These are phyloP conservation scores for Botrytis cinerea DNA, from an alignment of 2,329 filamentous ascomycete genomes.

Conservation along the genomic window DNA sequence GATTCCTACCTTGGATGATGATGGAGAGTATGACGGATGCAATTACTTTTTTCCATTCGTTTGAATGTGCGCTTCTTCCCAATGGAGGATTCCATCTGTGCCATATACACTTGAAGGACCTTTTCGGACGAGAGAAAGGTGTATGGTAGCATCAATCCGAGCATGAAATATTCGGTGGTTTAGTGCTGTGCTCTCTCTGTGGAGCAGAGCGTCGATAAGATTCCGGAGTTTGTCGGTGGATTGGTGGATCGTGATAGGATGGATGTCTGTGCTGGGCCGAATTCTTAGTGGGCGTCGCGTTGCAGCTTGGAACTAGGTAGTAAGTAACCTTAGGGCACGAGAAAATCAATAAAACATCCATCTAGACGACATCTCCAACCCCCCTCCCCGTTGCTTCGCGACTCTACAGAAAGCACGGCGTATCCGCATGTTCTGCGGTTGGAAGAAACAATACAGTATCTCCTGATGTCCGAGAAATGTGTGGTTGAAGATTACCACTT, in stretches of 20 bases:
- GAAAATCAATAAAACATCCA: neutral
- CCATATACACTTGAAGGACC: neutral
- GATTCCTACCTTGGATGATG: neutral
- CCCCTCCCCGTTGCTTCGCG: neutral
- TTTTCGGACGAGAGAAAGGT: neutral
- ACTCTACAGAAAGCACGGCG: neutral
- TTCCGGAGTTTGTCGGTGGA: slow-evolving; percentile 2
- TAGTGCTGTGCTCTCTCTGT: neutral
- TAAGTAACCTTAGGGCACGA: neutral
- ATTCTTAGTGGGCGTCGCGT: neutral
- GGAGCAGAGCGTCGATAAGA: neutral
- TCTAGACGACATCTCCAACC: neutral
- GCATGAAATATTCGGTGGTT: neutral
- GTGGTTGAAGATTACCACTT: neutral
- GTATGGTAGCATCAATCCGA: neutral
- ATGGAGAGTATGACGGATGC: neutral
- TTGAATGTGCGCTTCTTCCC: neutral
- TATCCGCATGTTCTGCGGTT: neutral
- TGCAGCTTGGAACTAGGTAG: neutral
- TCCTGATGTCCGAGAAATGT: neutral
- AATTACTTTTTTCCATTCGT: neutral
- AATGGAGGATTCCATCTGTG: neutral
- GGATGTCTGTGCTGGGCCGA: neutral
- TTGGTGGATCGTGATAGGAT: neutral
- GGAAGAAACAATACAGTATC: neutral